Base-by-base conservation (phyloP, 768 basidiomycete species). In the Suillus placidus region DNA sequence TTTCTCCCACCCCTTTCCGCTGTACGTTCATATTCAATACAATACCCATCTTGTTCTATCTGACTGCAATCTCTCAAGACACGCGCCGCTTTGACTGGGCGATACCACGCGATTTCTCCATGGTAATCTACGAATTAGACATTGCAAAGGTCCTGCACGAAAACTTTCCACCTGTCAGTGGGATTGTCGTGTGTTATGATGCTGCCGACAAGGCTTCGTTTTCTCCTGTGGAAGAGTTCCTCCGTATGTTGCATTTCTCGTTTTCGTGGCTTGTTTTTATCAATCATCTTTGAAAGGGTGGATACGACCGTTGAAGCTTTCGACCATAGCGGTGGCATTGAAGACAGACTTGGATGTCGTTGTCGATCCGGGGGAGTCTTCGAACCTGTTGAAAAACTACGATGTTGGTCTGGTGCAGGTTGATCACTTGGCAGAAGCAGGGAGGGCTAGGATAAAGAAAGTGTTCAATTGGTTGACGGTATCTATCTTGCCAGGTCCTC, bases 181-280 rank as follows among this genome's bases (percentile, higher is more conserved):
- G 91, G 0, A 86, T 90, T 16, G 84, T 97, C 61, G 81, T 97
- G 32, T 97, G 95, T 72, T 97, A 95, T 76, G 92, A 95, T 77
- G 85, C 89, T 12, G 85, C 87, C 1, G 80, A 86, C 64, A 73
- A 74, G 64, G 75, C 79, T 2, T 94, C 94, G 26, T 89, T 93
- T 71, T 76, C 76, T 18, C 88, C 87, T 18, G 83, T 96, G 20
- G 83, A 87, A 73, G 83, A 83, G 37, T 82, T 93, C 57, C 81
- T 96, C 38, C 83, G 95, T 95, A 73, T 77, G 92, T 85, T 20
- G 6, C 61, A 47, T 63, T 54, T 16, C 32, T 49, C 32, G 52
- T 8, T 35, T 65, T 63, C 34, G n/a, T 23, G 51, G 60, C 69
- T 54, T 63, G 69, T 54, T 62, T 62, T 43, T 62, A 62, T 43